A percentile compares a stretch with the other conserved stretches of the same genome.
phyloP scores from a whole-genome alignment of 441 rosid genomes.

The Biscutella laevigata region DNA sequence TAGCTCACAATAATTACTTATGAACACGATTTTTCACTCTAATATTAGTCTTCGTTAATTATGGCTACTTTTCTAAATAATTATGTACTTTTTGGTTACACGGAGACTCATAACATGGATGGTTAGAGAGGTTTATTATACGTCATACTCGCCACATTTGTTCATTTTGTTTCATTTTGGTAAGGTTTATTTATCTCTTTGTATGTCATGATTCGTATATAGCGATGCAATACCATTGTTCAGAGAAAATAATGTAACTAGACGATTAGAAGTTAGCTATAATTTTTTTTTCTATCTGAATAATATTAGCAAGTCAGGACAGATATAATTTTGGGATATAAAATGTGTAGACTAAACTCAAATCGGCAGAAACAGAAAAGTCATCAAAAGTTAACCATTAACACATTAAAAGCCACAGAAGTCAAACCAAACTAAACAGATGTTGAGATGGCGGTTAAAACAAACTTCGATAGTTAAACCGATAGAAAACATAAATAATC shows the following conservation, averaged over 20 bases:
- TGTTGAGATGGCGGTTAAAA: too few relatives aligned
- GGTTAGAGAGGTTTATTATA: neutral
- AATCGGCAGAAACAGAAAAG: too few relatives aligned
- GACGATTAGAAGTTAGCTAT: neutral
- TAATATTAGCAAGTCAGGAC: too few relatives aligned
- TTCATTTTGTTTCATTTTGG: too few relatives aligned
- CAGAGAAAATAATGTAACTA: neutral
- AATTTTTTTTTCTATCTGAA: too few relatives aligned
- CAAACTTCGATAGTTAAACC: too few relatives aligned
- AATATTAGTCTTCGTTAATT: slow-evolving; percentile 5
- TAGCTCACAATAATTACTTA: slow-evolving; percentile 10
- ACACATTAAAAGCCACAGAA: too few relatives aligned
- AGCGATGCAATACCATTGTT: neutral
- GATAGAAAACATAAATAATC: too few relatives aligned
- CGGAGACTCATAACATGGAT: neutral
- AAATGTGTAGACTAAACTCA: too few relatives aligned
- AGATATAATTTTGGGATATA: too few relatives aligned
- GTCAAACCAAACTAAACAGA: too few relatives aligned
- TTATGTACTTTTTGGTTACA: neutral
- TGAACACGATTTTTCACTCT: slow-evolving; percentile 19
- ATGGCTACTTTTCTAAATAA: neutral
- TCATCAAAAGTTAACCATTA: too few relatives aligned
- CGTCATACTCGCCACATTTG: neutral
- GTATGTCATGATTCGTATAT: neutral
- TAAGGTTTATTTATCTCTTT: neutral